Percentiles rank a stretch among this genome's conserved stretches.
Conservation (phyloP, 805 yeast species). For the Peterozyma xylosa region DNA sequence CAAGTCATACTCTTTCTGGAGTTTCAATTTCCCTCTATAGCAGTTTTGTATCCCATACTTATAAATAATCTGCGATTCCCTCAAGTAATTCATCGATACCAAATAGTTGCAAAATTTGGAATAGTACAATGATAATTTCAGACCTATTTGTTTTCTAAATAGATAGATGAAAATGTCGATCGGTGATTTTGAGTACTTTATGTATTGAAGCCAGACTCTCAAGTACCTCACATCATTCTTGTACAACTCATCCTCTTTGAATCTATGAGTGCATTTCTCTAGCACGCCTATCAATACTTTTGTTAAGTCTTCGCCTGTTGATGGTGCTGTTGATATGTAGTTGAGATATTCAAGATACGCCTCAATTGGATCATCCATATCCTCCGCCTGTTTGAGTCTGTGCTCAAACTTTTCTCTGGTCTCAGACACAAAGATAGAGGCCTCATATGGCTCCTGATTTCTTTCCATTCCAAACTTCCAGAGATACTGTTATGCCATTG, state of each 20-base stretch:
- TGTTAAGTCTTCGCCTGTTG: constrained; percentile 52
- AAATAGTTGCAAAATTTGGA: constrained; percentile 68
- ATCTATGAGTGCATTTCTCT: constrained; percentile 65
- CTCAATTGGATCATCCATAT: constrained; percentile 78
- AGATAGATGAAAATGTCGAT: constrained; percentile 65
- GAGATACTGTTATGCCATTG: too few species aligned
- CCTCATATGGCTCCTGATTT: too few species aligned
- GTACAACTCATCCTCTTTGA: constrained; percentile 58
- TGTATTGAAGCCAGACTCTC: constrained; percentile 74
- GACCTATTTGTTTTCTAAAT: constrained; percentile 66
- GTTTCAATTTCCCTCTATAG: constrained; percentile 45
- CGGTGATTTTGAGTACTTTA: constrained; percentile 60
- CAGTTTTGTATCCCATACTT: constrained; percentile 45
- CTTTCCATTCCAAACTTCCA: too few species aligned
- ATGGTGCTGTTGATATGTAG: constrained; percentile 63
- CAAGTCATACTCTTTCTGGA: constrained; percentile 32
- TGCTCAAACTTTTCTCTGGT: too few species aligned
- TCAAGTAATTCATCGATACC: constrained; percentile 38
- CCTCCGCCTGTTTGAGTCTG: constrained; percentile 26
- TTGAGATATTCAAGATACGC: constrained; percentile 63
- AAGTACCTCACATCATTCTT: constrained; percentile 79
- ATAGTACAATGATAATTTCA: constrained; percentile 58
- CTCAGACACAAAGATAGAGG: too few species aligned
- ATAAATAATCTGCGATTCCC: constrained; percentile 55
- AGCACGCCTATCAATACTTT: constrained; percentile 60